Conservation (phyloP, 176 grass and related monocot genomes). For the Lolium rigidum region DNA sequence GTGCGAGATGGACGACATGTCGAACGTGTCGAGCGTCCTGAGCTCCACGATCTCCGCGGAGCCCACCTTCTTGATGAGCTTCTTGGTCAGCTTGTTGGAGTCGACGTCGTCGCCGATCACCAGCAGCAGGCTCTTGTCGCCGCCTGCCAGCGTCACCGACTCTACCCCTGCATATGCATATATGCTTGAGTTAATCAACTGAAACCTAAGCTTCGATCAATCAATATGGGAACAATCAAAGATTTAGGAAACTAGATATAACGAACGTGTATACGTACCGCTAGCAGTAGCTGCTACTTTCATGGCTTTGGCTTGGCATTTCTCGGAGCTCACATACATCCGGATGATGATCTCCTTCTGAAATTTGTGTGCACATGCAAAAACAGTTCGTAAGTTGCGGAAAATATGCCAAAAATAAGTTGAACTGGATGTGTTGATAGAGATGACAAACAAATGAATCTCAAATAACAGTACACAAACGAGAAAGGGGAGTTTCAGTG, state of each 20-base stretch:
- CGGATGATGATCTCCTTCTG: conserved; percentile 67
- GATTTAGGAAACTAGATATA: neutral
- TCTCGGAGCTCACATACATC: conserved; percentile 44
- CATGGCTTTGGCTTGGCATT: conserved; percentile 52
- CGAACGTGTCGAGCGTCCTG: conserved; percentile 48
- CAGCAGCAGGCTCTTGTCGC: conserved; percentile 57
- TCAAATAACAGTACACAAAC: neutral
- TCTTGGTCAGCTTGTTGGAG: conserved; percentile 54
- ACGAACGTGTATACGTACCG: neutral
- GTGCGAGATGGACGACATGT: neutral
- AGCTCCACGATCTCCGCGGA: conserved; percentile 57
- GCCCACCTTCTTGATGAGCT: conserved; percentile 51
- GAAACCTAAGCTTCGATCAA: neutral
- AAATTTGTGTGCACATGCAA: neutral
- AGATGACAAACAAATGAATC: neutral
- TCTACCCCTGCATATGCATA: conserved; percentile 45
- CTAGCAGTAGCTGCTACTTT: conserved; percentile 47
- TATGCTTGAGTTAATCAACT: neutral
- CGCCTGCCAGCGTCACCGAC: conserved; percentile 51
- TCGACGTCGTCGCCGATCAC: conserved; percentile 59
- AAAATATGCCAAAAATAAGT: neutral
- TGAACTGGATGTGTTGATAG: neutral
- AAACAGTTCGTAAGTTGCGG: neutral
- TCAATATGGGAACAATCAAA: neutral
- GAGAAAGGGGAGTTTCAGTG: no score